Evolutionary conservation across 208 protist genomes (phyloP), one percentile per base, ranked within the genome.

Genomic region (Acanthamoeba castellanii): DNA sequence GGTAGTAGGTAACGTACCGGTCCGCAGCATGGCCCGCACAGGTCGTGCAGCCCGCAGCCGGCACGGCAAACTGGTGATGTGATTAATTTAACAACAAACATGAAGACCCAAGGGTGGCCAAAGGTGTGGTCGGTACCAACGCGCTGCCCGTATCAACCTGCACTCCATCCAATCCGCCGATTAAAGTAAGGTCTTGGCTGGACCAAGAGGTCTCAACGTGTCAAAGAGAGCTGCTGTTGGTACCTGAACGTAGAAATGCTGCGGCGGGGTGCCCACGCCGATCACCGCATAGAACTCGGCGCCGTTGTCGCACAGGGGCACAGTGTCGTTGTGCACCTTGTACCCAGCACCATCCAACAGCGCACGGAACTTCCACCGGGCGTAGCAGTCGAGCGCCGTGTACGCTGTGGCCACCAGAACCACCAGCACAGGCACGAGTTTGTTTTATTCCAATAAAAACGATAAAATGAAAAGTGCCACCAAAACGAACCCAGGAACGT

Each of bases 131-230:
- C 9, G 0, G 57, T 66, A 91, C 84, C 84, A 91, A 25, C 5
- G 84, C 52, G 55, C 84, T 91, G n/a, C 84, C 84, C 1, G 84
- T 91, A 27, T 91, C 84, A 20, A 91, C 84, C 55, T 91, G 84
- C 61, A 50, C 14, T 9, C 22, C 57, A 61, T 18, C 22, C 57
- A 16, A 25, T 9, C 57, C 57, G 5, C 57, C 20, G 57, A 61
- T 20, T 61, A 18, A 61, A n/a, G 59, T n/a, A 4, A 66, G 27
- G 8, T 13, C 59, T 22, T n/a, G 57, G 57, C 34, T 45, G 16
- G 22, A 45, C 14, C 70, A 81, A n/a, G 34, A 84, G 76, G 45
- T 47, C 45, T 11, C 45, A 47, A 14, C 45, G 45, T 11, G 11
- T 47, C n/a, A 84, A 42, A 50, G 20, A 82, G n/a, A 9, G 74